phyloP scores from a whole-genome alignment of 2,329 filamentous ascomycete genomes.

The Colletotrichum viniferum region DNA sequence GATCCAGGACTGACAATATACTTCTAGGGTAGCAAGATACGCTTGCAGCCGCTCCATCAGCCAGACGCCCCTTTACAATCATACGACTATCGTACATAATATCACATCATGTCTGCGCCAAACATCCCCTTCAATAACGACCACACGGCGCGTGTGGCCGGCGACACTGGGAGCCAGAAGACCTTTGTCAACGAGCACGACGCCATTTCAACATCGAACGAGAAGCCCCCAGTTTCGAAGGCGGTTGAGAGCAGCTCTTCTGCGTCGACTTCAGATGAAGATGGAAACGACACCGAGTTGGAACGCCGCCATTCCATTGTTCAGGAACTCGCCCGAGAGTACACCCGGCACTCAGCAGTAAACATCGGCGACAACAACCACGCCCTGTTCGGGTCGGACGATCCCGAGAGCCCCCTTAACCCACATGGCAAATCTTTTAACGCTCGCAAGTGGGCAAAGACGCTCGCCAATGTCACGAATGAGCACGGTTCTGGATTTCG shows the following conservation, averaged over 20 bases:
- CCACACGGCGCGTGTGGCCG: not conserved
- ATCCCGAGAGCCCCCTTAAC: conserved; percentile 50
- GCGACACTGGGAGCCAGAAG: conserved; percentile 16
- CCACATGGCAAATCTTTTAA: conserved; percentile 54
- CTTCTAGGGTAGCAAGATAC: conserved; percentile 6
- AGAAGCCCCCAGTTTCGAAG: not conserved
- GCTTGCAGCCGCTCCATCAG: conserved; percentile 15
- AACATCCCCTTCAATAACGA: not conserved
- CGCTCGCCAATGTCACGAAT: conserved; percentile 26
- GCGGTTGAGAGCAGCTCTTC: not conserved
- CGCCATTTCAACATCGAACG: not conserved
- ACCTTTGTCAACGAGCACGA: conserved; percentile 15
- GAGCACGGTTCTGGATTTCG: conserved; percentile 31
- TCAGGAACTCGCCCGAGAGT: conserved; percentile 26
- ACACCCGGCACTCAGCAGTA: conserved; percentile 22
- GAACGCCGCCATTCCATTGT: conserved; percentile 25
- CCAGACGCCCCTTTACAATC: not conserved
- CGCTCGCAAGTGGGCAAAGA: conserved; percentile 42
- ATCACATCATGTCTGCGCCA: conserved; percentile 1
- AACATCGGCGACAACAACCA: conserved; percentile 26
- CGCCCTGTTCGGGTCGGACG: conserved; percentile 30
- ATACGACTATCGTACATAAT: not conserved
- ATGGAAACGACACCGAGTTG: conserved; percentile 19
- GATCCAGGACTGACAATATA: not conserved
- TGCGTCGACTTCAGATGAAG: conserved; percentile 2